phyloP scores from a whole-genome alignment of 768 basidiomycete genomes.

The Hygrophorus russula region DNA sequence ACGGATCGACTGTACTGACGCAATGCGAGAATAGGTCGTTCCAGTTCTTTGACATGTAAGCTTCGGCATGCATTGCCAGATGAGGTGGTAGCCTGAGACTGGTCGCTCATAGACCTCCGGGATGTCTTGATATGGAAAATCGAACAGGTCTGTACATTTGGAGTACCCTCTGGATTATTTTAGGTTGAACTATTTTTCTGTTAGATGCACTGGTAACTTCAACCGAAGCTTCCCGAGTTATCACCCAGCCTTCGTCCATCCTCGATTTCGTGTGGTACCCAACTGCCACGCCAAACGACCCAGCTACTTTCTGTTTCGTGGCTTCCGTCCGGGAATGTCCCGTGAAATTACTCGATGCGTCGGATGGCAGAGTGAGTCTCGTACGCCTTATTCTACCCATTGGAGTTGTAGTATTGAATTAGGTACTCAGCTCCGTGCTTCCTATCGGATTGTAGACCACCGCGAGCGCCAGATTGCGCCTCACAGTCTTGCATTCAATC shows the following conservation, averaged over 20 bases:
- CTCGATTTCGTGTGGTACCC: constrained; percentile 85
- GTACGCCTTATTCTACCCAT: background rate
- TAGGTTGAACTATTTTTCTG: no score
- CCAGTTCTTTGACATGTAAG: constrained; percentile 43
- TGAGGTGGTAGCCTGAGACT: constrained; percentile 3
- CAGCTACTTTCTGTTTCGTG: constrained; percentile 67
- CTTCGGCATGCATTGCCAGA: background rate
- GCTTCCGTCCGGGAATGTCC: constrained; percentile 80
- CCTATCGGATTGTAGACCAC: constrained; percentile 88
- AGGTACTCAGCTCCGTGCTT: constrained; percentile 63
- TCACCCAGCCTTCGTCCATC: constrained; percentile 57
- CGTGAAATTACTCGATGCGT: constrained; percentile 74
- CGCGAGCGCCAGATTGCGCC: constrained; percentile 87
- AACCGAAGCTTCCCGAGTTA: background rate
- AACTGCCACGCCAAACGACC: constrained; percentile 43
- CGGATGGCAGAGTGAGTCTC: constrained; percentile 54
- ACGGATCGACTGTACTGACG: constrained; percentile 56
- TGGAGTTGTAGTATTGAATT: background rate
- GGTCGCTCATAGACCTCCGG: background rate
- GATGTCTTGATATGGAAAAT: constrained; percentile 1
- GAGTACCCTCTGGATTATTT: no score
- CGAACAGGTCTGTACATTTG: background rate
- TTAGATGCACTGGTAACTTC: background rate
- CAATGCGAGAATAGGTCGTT: constrained; percentile 65
- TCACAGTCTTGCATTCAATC: constrained; percentile 72